Evolutionary conservation across 2,329 filamentous ascomycete genomes (phyloP), one percentile per base, ranked within the genome.

Genomic region (Fusarium ramigenum): DNA sequence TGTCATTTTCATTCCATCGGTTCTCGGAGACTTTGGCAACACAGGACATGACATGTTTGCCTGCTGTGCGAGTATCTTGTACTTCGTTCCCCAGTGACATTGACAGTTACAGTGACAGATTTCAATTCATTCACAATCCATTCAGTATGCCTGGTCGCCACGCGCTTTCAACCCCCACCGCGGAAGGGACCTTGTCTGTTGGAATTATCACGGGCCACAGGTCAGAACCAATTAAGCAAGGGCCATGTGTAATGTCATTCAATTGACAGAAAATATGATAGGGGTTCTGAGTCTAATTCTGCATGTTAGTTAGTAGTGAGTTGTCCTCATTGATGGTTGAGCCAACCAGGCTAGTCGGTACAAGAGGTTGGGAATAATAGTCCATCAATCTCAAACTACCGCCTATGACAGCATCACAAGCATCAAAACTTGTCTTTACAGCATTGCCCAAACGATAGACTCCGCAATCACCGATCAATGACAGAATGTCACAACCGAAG

Each of bases 171-270:
- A 58, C 36, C 72, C 69, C 75, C 74, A 67, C 72, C 64, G 63
- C 42, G 40, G 40, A 43, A 71, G 60, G 49, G 67, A 62, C 60
- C 54, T 53, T 64, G 50, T 63, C 60, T 56, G 32, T 53, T 53
- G 58, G 68, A 46, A 43, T 63, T 47, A 57, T 65, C 40, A 44
- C 46, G 34, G 60, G 9, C 42, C 40, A 56, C 34, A n/a, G 39
- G 43, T 32, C 30, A 56, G 28, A 47, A 56, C 76, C 73, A 77
- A 78, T 78, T 50, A 67, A 73, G 72, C 73, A 74, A 67, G 75
- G 73, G 65, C 60, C 53, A 58, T 68, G 63, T 74, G 70, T 63
- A 60, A 46, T 74, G 72, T 57, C 56, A 70, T 66, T 58, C 53
- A 60, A 66, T 37, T 54, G 52, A 34, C 21, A 57, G 46, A 62